Evolutionary conservation across 495 filamentous ascomycete genomes (phyloP), one percentile per base, ranked within the genome.

Genomic region (Oleoguttula mirabilis): DNA sequence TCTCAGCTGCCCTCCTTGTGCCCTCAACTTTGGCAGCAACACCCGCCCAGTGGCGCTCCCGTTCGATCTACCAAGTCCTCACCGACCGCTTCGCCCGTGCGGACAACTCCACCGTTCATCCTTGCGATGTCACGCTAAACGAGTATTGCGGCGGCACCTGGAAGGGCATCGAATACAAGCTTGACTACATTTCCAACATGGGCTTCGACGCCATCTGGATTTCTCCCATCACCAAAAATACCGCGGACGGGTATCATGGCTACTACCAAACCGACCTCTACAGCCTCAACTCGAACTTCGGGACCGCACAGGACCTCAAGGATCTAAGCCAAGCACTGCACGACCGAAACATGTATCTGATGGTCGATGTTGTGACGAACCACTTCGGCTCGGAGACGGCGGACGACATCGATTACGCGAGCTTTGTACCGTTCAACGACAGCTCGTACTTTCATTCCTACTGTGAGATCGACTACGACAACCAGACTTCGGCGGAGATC

Each of bases 291-390:
- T 6, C 6, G 10, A 35, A 35, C 16, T 11, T 35, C 11, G 16
- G 11, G 32, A 39, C 5, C 20, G 10, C 36, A 28, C 11, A 37
- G n/a, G 41, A 45, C 27, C 21, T 45, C 16, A 36, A 38, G 21
- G 34, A 25, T 8, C 41, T 45, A 8, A 36, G 27, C 7, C 4
- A 8, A 15, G 41, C 32, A 24, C 41, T 45, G 15, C 41, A 45
- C 22, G 17, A 28, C 10, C 32, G 33, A 20, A 70, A 67, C 19
- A 82, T 83, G 73, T 80, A 77, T 34, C 62, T 85, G 22, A 85
- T 87, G 82, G 73, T 84, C 20, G 82, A 87, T 49, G 69, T 85
- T 0, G 82, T 85, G 10, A 71, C 77, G 10, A 87, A 87, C 55
- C 79, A 28, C 25, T 28, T 28, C 25, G 25, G 84, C 51, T 76